A percentile compares a stretch with the other conserved stretches of the same genome.
Evolutionary conservation across 306 rosid genomes (phyloP).

Genomic region (Fragaria nilgerrensis): DNA sequence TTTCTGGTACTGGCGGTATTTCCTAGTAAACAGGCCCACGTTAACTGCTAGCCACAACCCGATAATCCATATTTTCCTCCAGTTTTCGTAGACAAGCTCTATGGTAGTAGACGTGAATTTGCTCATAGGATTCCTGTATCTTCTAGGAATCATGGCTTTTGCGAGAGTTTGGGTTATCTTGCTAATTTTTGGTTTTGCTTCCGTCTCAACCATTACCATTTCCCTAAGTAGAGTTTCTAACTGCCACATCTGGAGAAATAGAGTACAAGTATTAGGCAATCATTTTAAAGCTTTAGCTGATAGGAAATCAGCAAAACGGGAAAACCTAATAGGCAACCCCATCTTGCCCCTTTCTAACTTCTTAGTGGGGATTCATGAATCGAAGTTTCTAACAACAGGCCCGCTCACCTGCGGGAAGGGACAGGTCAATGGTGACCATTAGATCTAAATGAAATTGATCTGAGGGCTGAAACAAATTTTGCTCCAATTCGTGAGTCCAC

Average conservation of each 20-base stretch:
- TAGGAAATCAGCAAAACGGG: background rate
- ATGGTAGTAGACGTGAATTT: slow-evolving; percentile 19
- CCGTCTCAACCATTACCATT: slow-evolving; percentile 40
- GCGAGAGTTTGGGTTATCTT: slow-evolving; percentile 41
- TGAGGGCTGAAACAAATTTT: too few species aligned
- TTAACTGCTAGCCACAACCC: slow-evolving; percentile 55
- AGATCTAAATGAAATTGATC: too few species aligned
- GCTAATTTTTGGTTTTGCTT: slow-evolving; percentile 31
- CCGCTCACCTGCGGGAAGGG: too few species aligned
- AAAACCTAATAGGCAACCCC: background rate
- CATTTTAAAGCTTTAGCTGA: background rate
- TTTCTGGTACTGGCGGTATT: slow-evolving; percentile 51
- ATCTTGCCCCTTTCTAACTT: too few species aligned
- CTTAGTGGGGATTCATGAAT: background rate
- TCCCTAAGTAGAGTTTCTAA: slow-evolving; percentile 66
- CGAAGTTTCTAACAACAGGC: too few species aligned
- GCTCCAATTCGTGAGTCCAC: too few species aligned
- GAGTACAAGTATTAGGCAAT: slow-evolving; percentile 1
- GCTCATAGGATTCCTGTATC: slow-evolving; percentile 58
- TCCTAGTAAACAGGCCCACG: slow-evolving; percentile 56
- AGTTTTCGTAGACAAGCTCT: slow-evolving; percentile 50
- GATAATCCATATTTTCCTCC: slow-evolving; percentile 76
- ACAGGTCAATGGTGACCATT: too few species aligned
- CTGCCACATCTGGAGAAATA: slow-evolving; percentile 71
- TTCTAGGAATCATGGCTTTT: slow-evolving; percentile 65